Evolutionary conservation across 1,284 basidiomycete genomes (phyloP).

Genomic region (Austroboletus niveus): DNA sequence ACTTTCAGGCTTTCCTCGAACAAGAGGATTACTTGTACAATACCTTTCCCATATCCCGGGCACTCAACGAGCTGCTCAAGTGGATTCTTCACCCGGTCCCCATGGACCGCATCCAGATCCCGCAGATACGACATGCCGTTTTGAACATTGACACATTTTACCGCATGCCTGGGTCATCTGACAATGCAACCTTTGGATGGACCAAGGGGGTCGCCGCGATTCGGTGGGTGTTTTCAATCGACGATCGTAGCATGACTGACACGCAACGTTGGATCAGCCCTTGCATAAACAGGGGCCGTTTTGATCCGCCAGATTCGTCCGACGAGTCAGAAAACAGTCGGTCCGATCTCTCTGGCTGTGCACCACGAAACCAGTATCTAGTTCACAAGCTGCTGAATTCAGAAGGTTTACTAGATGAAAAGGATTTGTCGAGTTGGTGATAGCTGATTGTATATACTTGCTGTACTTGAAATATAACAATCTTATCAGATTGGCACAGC

Average conservation of each 20-base stretch:
- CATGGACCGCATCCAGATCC: slow-evolving; percentile 55
- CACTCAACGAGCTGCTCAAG: slow-evolving; percentile 55
- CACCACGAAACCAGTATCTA: background rate
- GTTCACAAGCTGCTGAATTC: background rate
- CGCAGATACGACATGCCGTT: slow-evolving; percentile 60
- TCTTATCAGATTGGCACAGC: background rate
- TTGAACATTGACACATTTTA: slow-evolving; percentile 64
- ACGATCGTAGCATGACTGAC: background rate
- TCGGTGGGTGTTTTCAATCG: slow-evolving; percentile 1
- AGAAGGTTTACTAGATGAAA: background rate
- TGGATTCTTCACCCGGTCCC: slow-evolving; percentile 58
- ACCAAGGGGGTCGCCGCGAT: slow-evolving; percentile 8
- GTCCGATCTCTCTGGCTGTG: background rate
- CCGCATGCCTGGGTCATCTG: slow-evolving; percentile 45
- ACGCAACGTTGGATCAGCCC: background rate
- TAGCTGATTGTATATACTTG: background rate
- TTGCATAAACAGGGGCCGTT: background rate
- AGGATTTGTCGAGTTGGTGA: background rate
- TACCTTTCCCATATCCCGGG: slow-evolving; percentile 68
- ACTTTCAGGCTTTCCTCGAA: slow-evolving; percentile 67
- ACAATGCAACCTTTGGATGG: slow-evolving; percentile 17
- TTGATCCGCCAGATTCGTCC: background rate
- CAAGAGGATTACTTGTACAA: slow-evolving; percentile 69
- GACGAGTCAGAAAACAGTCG: background rate
- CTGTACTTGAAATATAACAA: background rate